Evolutionary conservation across 2,329 filamentous ascomycete species (phyloP).

Genomic region (Aspergillus udagawae): DNA sequence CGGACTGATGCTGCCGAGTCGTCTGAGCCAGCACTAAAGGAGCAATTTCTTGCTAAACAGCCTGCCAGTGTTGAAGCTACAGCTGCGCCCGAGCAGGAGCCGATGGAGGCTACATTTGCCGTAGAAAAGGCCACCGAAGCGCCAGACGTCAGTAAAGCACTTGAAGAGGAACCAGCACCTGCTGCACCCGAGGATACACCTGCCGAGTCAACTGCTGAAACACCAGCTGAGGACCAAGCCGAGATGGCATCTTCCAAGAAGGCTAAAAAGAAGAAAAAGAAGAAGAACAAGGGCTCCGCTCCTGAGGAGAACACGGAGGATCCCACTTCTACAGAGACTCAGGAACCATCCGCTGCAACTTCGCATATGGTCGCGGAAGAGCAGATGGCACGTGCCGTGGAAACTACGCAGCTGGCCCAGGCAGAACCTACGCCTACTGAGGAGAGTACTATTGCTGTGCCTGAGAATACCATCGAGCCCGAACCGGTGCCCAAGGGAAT

Average conservation of each 20-base stretch:
- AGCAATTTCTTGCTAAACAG: neutral
- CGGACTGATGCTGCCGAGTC: neutral
- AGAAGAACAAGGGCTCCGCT: constrained; percentile 10
- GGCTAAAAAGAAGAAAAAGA: constrained; percentile 26
- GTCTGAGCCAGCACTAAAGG: neutral
- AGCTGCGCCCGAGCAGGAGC: neutral
- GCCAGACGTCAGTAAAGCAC: neutral
- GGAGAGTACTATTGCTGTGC: neutral
- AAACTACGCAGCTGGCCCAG: neutral
- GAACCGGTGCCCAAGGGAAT: neutral
- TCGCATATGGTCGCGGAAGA: neutral
- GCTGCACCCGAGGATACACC: neutral
- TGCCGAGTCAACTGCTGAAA: constrained; percentile 9
- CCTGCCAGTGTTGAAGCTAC: neutral
- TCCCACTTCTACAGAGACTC: neutral
- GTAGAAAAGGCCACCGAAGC: neutral
- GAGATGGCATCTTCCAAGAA: constrained; percentile 15
- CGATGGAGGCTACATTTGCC: neutral
- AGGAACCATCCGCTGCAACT: neutral
- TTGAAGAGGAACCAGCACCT: neutral
- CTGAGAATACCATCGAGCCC: neutral
- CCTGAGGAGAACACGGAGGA: constrained; percentile 7
- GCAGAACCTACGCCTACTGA: neutral
- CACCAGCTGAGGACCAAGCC: neutral
- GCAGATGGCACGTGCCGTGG: neutral